Conservation (phyloP, 1,139 yeast genomes). For the Candida glucosophila region DNA sequence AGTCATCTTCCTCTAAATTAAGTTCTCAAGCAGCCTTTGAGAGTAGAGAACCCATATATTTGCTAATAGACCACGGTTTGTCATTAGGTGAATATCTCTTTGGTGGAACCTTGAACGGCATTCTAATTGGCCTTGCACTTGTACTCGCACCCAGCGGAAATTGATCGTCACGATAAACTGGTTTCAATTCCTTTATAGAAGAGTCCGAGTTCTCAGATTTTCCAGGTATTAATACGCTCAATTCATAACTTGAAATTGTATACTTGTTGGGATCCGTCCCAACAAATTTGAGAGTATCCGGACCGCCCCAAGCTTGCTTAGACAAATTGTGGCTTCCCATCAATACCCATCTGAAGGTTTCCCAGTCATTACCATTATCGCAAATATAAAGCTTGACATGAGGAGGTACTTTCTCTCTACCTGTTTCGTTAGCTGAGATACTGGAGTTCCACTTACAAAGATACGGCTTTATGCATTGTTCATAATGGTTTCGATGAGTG, state of each 20-base stretch:
- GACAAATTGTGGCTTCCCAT: constrained; percentile 62
- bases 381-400: constrained; percentile 33
- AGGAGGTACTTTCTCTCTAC: constrained; percentile 28
- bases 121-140: constrained; percentile 24
- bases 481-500: constrained; percentile 17
- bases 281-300: constrained; percentile 11
- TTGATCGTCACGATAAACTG: constrained; percentile 32
- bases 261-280: constrained; percentile 12
- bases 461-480: constrained; percentile 27
- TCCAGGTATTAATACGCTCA: constrained; percentile 43
- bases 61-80: constrained; percentile 39
- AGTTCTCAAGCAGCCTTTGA: no score
- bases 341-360: constrained; percentile 50
- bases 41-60: no score
- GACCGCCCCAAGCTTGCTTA: constrained; percentile 66
- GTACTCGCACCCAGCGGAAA: constrained; percentile 5
- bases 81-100: constrained; percentile 28
- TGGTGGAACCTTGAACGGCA: constrained; percentile 52
- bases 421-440: constrained; percentile 10
- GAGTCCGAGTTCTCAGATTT: constrained; percentile 6
- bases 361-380: constrained; percentile 42
- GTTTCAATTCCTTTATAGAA: no score
- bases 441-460: constrained; percentile 21
- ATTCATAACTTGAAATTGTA: constrained; percentile 40
- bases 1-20: no score